Conservation (phyloP, 2,329 filamentous ascomycete species). For the Colletotrichum navitas region DNA sequence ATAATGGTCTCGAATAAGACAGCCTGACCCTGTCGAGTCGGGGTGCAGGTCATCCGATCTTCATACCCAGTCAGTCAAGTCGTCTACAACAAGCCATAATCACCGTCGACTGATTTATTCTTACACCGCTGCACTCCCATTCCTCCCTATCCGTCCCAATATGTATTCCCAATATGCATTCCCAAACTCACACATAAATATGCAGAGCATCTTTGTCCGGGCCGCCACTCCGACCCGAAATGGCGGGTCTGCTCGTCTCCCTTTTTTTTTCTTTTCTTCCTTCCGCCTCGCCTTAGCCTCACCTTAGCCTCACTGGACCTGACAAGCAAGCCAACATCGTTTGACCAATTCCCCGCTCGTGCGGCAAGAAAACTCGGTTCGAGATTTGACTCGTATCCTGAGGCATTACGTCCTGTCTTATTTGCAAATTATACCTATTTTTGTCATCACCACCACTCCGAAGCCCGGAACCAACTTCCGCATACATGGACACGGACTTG, state of each 20-base stretch:
- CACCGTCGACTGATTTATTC: constrained; percentile 16
- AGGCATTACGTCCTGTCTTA: neutral
- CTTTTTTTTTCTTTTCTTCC: neutral
- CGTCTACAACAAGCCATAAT: constrained; percentile 12
- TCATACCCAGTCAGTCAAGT: neutral
- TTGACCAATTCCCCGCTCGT: constrained; percentile 9
- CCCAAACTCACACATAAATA: neutral
- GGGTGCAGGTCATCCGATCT: constrained; percentile 37
- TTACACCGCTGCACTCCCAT: constrained; percentile 11
- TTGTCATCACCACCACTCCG: neutral
- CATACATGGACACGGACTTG: neutral
- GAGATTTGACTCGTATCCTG: neutral
- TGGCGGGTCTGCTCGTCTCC: constrained; percentile 28
- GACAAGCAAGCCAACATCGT: constrained; percentile 22
- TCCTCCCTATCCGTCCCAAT: neutral
- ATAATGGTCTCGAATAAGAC: constrained; percentile 30
- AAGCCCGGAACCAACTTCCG: neutral
- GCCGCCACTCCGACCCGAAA: neutral
- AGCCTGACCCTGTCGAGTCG: constrained; percentile 24
- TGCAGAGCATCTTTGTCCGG: neutral
- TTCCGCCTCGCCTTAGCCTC: neutral
- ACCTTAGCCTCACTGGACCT: constrained; percentile 12
- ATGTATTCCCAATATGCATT: neutral
- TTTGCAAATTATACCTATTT: neutral
- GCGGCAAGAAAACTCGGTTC: neutral